Evolutionary conservation across 2,329 filamentous ascomycete genomes (phyloP).

Genomic region (Claviceps citrina): DNA sequence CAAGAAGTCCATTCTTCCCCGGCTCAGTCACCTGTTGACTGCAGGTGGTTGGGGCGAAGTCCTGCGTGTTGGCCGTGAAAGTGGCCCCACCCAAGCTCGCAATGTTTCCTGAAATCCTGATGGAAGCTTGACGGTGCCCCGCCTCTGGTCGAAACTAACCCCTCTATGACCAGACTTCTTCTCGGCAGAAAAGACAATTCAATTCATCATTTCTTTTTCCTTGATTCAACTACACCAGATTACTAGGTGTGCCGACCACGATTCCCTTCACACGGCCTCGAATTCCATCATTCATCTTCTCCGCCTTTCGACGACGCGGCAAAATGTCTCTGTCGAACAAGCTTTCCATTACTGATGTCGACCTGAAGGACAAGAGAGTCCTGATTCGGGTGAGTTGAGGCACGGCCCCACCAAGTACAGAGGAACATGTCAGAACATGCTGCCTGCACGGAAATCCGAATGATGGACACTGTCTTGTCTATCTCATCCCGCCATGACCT

Average conservation of each 20-base stretch:
- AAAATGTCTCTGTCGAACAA: slow-evolving; percentile 97
- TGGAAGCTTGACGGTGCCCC: not conserved
- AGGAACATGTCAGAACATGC: too few species aligned
- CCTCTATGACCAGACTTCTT: slow-evolving; percentile 6
- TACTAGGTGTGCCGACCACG: not conserved
- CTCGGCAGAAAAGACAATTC: not conserved
- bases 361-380: slow-evolving; percentile 96
- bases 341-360: slow-evolving; percentile 88
- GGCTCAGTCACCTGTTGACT: too few species aligned
- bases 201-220: not conserved
- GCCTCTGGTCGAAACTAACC: slow-evolving; percentile 1
- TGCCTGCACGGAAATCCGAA: too few species aligned
- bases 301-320: slow-evolving; percentile 7
- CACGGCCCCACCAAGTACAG: not conserved
- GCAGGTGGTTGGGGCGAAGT: not conserved
- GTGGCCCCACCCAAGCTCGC: slow-evolving; percentile 1
- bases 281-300: not conserved
- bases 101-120: too few species aligned
- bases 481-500: too few species aligned
- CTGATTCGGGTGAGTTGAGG: slow-evolving; percentile 68
- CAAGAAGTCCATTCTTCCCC: too few species aligned
- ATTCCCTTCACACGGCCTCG: not conserved
- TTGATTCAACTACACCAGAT: not conserved
- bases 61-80: too few species aligned
- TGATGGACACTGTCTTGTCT: too few species aligned